Conservation (phyloP, 768 basidiomycete species). For the Tricholomella constricta region DNA sequence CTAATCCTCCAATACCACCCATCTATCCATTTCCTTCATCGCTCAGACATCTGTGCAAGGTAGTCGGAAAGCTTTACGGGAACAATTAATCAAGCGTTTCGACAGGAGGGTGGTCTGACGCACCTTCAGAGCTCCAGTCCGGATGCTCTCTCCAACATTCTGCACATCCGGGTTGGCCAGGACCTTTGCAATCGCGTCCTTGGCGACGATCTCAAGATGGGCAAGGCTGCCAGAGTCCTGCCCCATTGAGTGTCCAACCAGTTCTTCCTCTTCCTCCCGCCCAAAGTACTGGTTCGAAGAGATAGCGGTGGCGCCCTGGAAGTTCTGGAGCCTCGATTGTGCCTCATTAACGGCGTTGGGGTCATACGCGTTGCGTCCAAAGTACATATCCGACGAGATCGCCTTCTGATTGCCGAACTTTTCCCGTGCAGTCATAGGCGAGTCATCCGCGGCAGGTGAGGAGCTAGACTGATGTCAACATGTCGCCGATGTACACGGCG, state of each 20-base stretch:
- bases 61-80: constrained; percentile 58
- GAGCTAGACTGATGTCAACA: constrained; percentile 16
- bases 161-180: constrained; percentile 88
- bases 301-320: constrained; percentile 91
- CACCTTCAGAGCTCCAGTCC: constrained; percentile 83
- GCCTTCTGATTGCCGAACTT: constrained; percentile 93
- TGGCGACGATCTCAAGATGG: constrained; percentile 60
- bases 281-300: constrained; percentile 98
- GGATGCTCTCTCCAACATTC: constrained; percentile 76
- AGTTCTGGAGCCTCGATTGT: constrained; percentile 75
- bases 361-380: constrained; percentile 88
- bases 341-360: constrained; percentile 71
- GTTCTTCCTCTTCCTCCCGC: constrained; percentile 78
- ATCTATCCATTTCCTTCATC: constrained; percentile 20
- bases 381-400: constrained; percentile 98
- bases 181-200: constrained; percentile 73
- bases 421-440: constrained; percentile 80
- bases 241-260: constrained; percentile 32
- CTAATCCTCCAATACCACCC: background rate
- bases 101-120: constrained; percentile 16
- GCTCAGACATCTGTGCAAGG: constrained; percentile 66
- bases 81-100: constrained; percentile 4
- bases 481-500: background rate
- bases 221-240: constrained; percentile 60
- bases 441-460: constrained; percentile 47